Evolutionary conservation across 164 flowering plant genomes (phyloP), one percentile per base, ranked within the genome.

Genomic region (Annona squamosa): DNA sequence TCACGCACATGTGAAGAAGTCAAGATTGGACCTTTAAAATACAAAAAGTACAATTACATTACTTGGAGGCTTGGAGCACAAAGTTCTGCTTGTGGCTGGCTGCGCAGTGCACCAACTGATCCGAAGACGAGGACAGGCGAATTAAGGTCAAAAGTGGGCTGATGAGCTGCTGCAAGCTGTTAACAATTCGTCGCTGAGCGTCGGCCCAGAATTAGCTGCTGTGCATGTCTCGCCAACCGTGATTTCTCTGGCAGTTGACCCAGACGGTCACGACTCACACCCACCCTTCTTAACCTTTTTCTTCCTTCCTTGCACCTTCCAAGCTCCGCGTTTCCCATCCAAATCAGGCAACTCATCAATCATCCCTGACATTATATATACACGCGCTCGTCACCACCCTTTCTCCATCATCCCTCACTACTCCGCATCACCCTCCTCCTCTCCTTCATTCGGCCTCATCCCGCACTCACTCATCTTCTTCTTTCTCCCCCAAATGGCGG

Each of bases 401-500:
- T 6, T 63, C 17, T 1, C 9, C 13, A 4, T 52, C 13, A 52
- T 52, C 59, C 17, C 59, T 16, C 9, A 52, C 4, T 10, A 4
- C 5, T 18, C 75, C 16, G 17, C 42, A 45, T 26, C 5, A 1
- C 46, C 42, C 47, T 67, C 18, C 37, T 26, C 37, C 1, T 26
- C 37, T 26, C 37, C 37, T 26, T 26, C 37, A 26, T 26, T 26
- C 37, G 37, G 37, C 37, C 37, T 26, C 37, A 26, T 26, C 37
- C 18, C 4, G 2, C 42, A 10, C 18, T 19, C 67, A 1, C 42
- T 3, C 9, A n/a, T n/a, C 65, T 63, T 6, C 18, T 5, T 63
- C 37, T 63, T 0, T 63, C 65, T n/a, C 44, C 7, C 9, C 19
- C 37, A 42, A 59, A 71, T 71, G 75, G 69, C 72, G 9, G 68